A percentile compares a stretch with the other conserved stretches of the same genome.
Conservation (phyloP, 306 rosid genomes). For the Cucurbita maxima region DNA sequence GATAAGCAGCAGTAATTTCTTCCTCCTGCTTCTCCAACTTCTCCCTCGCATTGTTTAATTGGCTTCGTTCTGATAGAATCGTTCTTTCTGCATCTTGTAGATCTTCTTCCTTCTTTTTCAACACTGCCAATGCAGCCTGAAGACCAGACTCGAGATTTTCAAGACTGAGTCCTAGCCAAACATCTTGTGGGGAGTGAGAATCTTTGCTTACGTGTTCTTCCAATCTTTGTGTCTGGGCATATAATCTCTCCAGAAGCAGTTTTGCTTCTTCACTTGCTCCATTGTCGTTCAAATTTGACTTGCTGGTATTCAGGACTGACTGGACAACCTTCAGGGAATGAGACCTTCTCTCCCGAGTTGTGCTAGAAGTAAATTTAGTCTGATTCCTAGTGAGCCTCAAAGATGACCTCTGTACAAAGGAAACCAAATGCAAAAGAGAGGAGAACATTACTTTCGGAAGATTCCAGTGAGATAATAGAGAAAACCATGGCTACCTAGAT, state of each 20-base stretch:
- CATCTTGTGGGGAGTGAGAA: slow-evolving; percentile 23
- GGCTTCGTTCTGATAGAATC: slow-evolving; percentile 41
- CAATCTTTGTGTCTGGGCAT: slow-evolving; percentile 62
- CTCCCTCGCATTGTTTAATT: slow-evolving; percentile 44
- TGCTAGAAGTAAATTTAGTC: slow-evolving; percentile 14
- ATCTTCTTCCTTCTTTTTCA: slow-evolving; percentile 67
- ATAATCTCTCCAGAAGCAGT: slow-evolving; percentile 69
- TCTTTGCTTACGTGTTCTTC: slow-evolving; percentile 37
- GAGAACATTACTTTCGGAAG: background rate
- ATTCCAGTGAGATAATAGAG: background rate
- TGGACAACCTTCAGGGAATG: slow-evolving; percentile 20
- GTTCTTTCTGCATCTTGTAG: slow-evolving; percentile 54
- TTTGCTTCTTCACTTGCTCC: slow-evolving; percentile 65
- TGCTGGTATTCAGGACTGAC: slow-evolving; percentile 30
- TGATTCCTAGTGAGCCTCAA: slow-evolving; percentile 23
- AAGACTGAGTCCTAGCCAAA: slow-evolving; percentile 36
- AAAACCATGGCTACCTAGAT: background rate
- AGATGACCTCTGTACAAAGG: slow-evolving; percentile 50
- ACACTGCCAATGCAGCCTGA: slow-evolving; percentile 37
- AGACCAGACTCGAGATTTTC: slow-evolving; percentile 59
- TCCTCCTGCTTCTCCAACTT: slow-evolving; percentile 59
- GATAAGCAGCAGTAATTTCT: slow-evolving; percentile 41
- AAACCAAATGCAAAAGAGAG: background rate
- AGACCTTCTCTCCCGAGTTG: slow-evolving; percentile 13
- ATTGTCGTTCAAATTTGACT: slow-evolving; percentile 26